These are phyloP conservation scores for Stellera chamaejasme DNA, from an alignment of 345 rosid genomes.

Conservation along the genomic window DNA sequence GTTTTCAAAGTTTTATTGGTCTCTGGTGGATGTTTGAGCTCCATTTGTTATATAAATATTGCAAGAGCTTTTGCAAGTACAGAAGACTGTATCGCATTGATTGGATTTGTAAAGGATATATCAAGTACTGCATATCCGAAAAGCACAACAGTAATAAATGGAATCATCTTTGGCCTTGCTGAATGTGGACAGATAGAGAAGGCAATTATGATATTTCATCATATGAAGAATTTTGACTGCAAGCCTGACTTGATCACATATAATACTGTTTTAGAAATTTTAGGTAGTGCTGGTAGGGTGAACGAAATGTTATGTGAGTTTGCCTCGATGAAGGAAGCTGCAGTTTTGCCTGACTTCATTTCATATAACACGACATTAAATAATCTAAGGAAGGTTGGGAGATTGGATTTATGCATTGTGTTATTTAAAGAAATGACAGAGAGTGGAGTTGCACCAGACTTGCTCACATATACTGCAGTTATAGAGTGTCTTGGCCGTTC, in stretches of 20 bases:
- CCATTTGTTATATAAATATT: constrained; percentile 38
- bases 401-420: constrained; percentile 51
- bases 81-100: constrained; percentile 27
- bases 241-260: constrained; percentile 64
- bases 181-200: constrained; percentile 60
- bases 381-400: constrained; percentile 58
- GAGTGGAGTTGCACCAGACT: constrained; percentile 53
- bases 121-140: constrained; percentile 32
- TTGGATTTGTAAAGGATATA: constrained; percentile 43
- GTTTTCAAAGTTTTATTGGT: constrained; percentile 38
- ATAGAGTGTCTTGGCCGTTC: constrained; percentile 69
- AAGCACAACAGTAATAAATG: constrained; percentile 37
- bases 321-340: constrained; percentile 54
- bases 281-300: constrained; percentile 52
- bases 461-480: constrained; percentile 74
- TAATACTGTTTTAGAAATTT: constrained; percentile 58
- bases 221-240: constrained; percentile 34
- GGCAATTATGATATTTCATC: constrained; percentile 46
- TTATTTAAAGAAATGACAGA: constrained; percentile 49
- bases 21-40: constrained; percentile 37
- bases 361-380: constrained; percentile 71
- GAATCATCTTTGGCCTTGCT: constrained; percentile 54
- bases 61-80: constrained; percentile 47
- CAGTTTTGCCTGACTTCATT: constrained; percentile 43
- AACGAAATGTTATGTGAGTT: constrained; percentile 51